These are phyloP conservation scores for Zoysia matrella DNA, from an alignment of 202 grass and related monocot species.

Conservation along the genomic window DNA sequence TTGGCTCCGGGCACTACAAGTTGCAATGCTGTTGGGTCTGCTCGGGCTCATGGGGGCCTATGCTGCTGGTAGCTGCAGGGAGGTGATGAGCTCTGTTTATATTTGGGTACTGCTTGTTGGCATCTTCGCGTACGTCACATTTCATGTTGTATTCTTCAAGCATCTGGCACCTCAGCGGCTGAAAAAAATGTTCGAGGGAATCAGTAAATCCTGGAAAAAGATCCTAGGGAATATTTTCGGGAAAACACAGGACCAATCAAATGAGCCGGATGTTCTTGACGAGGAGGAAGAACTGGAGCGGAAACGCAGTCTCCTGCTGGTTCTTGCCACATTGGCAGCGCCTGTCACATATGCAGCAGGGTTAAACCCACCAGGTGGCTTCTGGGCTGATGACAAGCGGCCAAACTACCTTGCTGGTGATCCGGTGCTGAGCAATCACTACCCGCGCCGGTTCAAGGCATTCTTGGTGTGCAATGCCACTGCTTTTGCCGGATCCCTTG, in stretches of 20 bases:
- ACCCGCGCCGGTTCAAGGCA: slow-evolving; percentile 48
- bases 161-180: slow-evolving; percentile 46
- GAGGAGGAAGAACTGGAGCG: slow-evolving; percentile 31
- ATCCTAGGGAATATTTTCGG: background rate
- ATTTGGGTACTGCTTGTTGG: slow-evolving; percentile 54
- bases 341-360: slow-evolving; percentile 54
- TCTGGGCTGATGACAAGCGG: slow-evolving; percentile 36
- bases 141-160: slow-evolving; percentile 53
- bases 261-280: background rate
- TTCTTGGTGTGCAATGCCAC: slow-evolving; percentile 69
- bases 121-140: slow-evolving; percentile 50
- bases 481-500: slow-evolving; percentile 65
- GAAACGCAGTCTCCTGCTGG: slow-evolving; percentile 52
- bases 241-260: background rate
- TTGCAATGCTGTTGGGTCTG: slow-evolving; percentile 47
- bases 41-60: slow-evolving; percentile 66
- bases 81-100: slow-evolving; percentile 39
- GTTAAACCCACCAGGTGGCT: slow-evolving; percentile 60
- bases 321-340: slow-evolving; percentile 54
- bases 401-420: slow-evolving; percentile 48
- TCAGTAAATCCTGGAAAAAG: background rate
- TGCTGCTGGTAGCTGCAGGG: slow-evolving; percentile 58
- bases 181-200: background rate
- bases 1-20: slow-evolving; percentile 51
- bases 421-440: slow-evolving; percentile 52